A percentile compares a stretch with the other conserved stretches of the same genome.
Evolutionary conservation across 345 rosid genomes (phyloP).

Genomic region (Carallia pectinifolia): DNA sequence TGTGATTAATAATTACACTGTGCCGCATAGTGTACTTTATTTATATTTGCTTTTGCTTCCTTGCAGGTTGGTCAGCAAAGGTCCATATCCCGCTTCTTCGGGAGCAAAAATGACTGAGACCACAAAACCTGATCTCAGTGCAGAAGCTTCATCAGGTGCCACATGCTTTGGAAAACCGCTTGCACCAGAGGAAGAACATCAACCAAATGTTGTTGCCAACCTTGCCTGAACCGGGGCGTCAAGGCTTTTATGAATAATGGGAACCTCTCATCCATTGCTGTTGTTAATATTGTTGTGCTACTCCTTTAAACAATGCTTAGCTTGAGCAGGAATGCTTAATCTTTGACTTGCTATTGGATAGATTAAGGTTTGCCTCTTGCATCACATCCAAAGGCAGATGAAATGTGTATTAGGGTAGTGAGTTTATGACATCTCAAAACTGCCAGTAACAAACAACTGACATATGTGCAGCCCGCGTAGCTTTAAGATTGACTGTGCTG

Average conservation of each 20-base stretch:
- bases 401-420: slow-evolving; percentile 14
- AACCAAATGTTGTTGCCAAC: slow-evolving; percentile 24
- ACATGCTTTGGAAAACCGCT: slow-evolving; percentile 35
- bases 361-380: background rate
- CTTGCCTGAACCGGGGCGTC: slow-evolving; percentile 25
- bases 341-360: slow-evolving; percentile 15
- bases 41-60: background rate
- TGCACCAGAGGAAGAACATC: slow-evolving; percentile 27
- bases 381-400: slow-evolving; percentile 12
- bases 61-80: slow-evolving; percentile 73
- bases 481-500: no score
- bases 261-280: background rate
- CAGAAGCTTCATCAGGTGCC: slow-evolving; percentile 32
- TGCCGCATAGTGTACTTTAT: background rate
- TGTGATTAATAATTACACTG: no score
- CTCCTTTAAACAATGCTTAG: background rate
- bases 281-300: background rate
- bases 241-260: slow-evolving; percentile 5
- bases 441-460: background rate
- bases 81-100: slow-evolving; percentile 53
- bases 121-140: slow-evolving; percentile 25
- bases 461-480: background rate
- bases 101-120: slow-evolving; percentile 36
- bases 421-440: background rate
- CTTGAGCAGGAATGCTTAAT: slow-evolving; percentile 1